Conservation (phyloP, 176 grass and related monocot genomes). For the Avena atlantica region DNA sequence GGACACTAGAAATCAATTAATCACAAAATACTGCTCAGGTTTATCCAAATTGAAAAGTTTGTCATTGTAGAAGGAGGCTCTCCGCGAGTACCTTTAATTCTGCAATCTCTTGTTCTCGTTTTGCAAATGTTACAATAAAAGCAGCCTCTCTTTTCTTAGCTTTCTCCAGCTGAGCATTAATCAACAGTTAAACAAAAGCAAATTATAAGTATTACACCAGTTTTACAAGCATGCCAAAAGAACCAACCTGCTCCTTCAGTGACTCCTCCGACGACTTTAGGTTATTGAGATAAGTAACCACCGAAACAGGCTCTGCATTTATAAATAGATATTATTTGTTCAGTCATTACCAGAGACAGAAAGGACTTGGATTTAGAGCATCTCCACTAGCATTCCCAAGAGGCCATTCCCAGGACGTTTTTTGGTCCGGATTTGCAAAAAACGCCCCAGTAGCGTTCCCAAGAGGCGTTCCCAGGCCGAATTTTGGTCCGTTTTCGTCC, state of each 20-base stretch:
- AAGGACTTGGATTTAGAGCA: neutral
- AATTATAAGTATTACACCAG: slow-evolving; percentile 23
- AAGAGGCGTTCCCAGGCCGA: no score
- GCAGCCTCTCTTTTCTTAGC: slow-evolving; percentile 99
- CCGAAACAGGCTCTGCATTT: slow-evolving; percentile 76
- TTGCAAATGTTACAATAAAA: slow-evolving; percentile 97
- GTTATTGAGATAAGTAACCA: slow-evolving; percentile 81
- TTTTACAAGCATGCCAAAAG: slow-evolving; percentile 14
- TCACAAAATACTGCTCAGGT: neutral
- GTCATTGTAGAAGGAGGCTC: neutral
- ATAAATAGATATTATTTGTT: slow-evolving; percentile 33
- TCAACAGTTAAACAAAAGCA: slow-evolving; percentile 10
- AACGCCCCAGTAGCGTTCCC: no score
- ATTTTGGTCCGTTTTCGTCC: no score
- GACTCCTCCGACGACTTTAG: slow-evolving; percentile 97
- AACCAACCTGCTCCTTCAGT: slow-evolving; percentile 87
- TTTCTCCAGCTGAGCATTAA: slow-evolving; percentile 84
- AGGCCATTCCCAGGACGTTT: no score
- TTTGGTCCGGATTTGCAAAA: no score
- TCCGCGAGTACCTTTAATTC: slow-evolving; percentile 74
- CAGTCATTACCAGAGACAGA: slow-evolving; percentile 20
- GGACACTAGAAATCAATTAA: neutral
- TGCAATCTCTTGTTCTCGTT: slow-evolving; percentile 95
- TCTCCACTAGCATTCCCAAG: no score
- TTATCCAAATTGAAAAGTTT: slow-evolving; percentile 1